phyloP scores from a whole-genome alignment of 1,139 yeast genomes.

The Taphrina wiesneri region DNA sequence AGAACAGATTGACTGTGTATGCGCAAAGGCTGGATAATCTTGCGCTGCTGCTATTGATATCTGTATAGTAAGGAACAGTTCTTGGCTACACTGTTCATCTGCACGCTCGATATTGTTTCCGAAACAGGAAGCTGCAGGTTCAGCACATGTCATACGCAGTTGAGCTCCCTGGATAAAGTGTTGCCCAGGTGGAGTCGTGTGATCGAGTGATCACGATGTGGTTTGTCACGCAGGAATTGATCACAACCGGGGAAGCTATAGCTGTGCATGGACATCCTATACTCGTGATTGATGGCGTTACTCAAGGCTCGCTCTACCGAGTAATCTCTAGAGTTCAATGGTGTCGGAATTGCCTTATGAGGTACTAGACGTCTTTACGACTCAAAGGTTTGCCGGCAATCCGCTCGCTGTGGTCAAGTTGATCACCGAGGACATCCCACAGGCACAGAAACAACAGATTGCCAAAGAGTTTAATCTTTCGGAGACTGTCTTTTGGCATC shows the following conservation, averaged over 20 bases:
- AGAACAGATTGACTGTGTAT: no score
- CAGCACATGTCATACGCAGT: neutral
- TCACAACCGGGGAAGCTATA: neutral
- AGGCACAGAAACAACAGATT: conserved; percentile 12
- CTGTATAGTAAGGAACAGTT: neutral
- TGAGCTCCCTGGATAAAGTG: neutral
- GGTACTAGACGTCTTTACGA: conserved; percentile 22
- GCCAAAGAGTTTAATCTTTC: conserved; percentile 30
- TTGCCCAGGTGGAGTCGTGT: neutral
- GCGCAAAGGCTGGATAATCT: neutral
- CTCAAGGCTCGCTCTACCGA: no score
- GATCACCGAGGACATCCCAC: conserved; percentile 1
- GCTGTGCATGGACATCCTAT: no score
- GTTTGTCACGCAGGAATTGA: no score
- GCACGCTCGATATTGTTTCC: neutral
- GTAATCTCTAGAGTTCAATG: no score
- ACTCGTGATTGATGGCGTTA: no score
- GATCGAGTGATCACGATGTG: neutral
- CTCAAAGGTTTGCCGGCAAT: conserved; percentile 4
- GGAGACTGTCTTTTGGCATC: conserved; percentile 24
- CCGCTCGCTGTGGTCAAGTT: conserved; percentile 23
- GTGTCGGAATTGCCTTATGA: neutral
- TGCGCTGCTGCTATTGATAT: neutral
- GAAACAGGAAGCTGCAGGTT: neutral
- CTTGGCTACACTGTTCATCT: neutral